These are phyloP conservation scores for Claviceps maximensis DNA, from an alignment of 2,329 filamentous ascomycete genomes.

Conservation along the genomic window DNA sequence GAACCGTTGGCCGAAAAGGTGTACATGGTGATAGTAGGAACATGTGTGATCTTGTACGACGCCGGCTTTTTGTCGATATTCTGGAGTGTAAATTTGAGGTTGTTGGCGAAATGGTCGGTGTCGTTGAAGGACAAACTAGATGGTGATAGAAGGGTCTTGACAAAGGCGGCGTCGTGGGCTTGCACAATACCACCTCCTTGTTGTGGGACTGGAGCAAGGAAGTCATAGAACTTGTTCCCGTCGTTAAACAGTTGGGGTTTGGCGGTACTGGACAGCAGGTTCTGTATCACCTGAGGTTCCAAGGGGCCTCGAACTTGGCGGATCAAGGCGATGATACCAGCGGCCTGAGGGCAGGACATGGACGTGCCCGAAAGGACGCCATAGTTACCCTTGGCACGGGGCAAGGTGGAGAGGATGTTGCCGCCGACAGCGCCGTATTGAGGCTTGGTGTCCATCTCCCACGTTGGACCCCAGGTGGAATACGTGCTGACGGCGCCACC, in stretches of 20 bases:
- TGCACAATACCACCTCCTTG: constrained; percentile 48
- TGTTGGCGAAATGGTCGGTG: constrained; percentile 39
- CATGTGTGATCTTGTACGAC: constrained; percentile 38
- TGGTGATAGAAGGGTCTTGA: constrained; percentile 37
- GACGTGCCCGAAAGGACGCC: constrained; percentile 43
- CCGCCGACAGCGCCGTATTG: constrained; percentile 43
- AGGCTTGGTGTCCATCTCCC: constrained; percentile 43
- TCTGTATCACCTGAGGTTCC: constrained; percentile 36
- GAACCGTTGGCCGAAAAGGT: constrained; percentile 22
- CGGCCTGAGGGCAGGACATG: constrained; percentile 45
- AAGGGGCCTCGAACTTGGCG: constrained; percentile 37
- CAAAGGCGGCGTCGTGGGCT: constrained; percentile 43
- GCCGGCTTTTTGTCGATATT: constrained; percentile 37
- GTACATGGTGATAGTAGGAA: constrained; percentile 39
- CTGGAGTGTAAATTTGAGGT: constrained; percentile 38
- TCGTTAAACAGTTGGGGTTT: constrained; percentile 37
- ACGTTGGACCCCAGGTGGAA: constrained; percentile 49
- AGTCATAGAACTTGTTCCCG: constrained; percentile 20
- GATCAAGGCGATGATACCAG: constrained; percentile 41
- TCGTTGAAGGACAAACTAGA: constrained; percentile 53
- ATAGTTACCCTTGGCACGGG: constrained; percentile 31
- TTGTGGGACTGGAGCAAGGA: constrained; percentile 43
- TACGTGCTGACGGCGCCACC: constrained; percentile 39
- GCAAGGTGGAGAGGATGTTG: constrained; percentile 45
- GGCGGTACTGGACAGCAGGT: constrained; percentile 34